These are phyloP conservation scores for Kwoniella dejecticola DNA, from an alignment of 768 basidiomycete species.

Conservation along the genomic window DNA sequence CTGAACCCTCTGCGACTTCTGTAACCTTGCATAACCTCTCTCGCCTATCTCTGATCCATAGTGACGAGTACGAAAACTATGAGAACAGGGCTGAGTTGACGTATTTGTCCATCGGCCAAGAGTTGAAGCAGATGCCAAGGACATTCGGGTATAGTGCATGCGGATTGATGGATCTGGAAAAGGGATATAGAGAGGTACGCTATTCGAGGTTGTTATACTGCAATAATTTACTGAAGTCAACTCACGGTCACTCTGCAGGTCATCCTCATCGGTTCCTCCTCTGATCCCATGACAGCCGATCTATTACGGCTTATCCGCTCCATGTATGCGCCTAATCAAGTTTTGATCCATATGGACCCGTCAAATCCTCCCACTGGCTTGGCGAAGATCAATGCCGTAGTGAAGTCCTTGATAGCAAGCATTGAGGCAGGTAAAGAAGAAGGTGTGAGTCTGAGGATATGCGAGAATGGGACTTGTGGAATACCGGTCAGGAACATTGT, in stretches of 20 bases:
- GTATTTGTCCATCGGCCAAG: constrained; percentile 34
- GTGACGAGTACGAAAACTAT: constrained; percentile 33
- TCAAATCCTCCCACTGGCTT: constrained; percentile 23
- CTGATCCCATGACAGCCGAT: constrained; percentile 60
- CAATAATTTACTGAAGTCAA: no score
- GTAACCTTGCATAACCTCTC: constrained; percentile 42
- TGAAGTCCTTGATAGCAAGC: constrained; percentile 30
- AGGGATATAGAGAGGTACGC: constrained; percentile 44
- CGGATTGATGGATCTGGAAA: constrained; percentile 41
- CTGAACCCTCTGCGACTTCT: constrained; percentile 44
- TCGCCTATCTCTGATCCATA: constrained; percentile 31
- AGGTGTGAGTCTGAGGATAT: constrained; percentile 33
- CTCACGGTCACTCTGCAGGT: constrained; percentile 21
- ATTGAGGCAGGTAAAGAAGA: not conserved
- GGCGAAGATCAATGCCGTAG: constrained; percentile 33
- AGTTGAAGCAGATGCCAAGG: constrained; percentile 40
- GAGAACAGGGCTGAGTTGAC: constrained; percentile 32
- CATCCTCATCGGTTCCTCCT: constrained; percentile 32
- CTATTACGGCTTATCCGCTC: constrained; percentile 68
- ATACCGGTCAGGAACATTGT: constrained; percentile 35
- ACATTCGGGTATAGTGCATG: constrained; percentile 38
- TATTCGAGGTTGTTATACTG: no score
- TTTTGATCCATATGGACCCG: constrained; percentile 63
- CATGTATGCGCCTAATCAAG: constrained; percentile 68
- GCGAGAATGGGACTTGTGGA: constrained; percentile 41